Percentiles rank a stretch among this genome's conserved stretches.
phyloP scores from a whole-genome alignment of 1,284 basidiomycete species.

The Ustilago lituana region DNA sequence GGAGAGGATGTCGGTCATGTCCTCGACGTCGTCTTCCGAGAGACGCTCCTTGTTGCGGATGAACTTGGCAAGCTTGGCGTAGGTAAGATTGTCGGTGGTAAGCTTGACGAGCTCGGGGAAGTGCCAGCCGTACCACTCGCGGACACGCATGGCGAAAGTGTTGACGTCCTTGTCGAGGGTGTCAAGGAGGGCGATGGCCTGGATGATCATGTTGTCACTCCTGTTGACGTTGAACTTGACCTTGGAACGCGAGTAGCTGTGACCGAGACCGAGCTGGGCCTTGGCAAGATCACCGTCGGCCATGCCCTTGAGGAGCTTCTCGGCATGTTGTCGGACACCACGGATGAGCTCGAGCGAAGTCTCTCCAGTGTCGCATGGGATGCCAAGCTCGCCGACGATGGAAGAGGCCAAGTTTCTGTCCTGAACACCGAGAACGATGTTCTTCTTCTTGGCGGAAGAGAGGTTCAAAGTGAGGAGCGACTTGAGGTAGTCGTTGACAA shows the following conservation, averaged over 20 bases:
- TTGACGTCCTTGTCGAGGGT: constrained; percentile 99
- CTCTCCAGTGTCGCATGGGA: constrained; percentile 89
- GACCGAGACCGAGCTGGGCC: constrained; percentile 89
- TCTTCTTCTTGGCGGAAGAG: constrained; percentile 79
- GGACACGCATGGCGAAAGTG: constrained; percentile 95
- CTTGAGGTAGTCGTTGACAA: constrained; percentile 86
- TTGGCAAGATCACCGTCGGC: constrained; percentile 88
- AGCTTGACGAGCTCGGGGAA: constrained; percentile 96
- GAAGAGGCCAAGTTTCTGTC: constrained; percentile 82
- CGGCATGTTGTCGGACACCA: constrained; percentile 89
- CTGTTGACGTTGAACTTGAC: constrained; percentile 98
- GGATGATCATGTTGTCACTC: constrained; percentile 99
- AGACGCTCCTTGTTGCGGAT: constrained; percentile 83
- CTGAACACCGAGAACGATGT: constrained; percentile 82
- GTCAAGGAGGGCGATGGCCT: constrained; percentile 97
- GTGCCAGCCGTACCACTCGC: constrained; percentile 99
- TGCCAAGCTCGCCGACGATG: constrained; percentile 80
- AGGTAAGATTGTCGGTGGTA: constrained; percentile 94
- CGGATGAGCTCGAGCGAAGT: constrained; percentile 87
- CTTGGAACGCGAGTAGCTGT: constrained; percentile 97
- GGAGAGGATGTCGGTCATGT: constrained; percentile 83
- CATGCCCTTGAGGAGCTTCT: constrained; percentile 86
- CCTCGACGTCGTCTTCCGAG: constrained; percentile 77
- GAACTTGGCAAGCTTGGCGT: constrained; percentile 85
- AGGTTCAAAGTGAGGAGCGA: constrained; percentile 89